Conservation (phyloP, 768 basidiomycete genomes). For the Tephrocybe sp. region DNA sequence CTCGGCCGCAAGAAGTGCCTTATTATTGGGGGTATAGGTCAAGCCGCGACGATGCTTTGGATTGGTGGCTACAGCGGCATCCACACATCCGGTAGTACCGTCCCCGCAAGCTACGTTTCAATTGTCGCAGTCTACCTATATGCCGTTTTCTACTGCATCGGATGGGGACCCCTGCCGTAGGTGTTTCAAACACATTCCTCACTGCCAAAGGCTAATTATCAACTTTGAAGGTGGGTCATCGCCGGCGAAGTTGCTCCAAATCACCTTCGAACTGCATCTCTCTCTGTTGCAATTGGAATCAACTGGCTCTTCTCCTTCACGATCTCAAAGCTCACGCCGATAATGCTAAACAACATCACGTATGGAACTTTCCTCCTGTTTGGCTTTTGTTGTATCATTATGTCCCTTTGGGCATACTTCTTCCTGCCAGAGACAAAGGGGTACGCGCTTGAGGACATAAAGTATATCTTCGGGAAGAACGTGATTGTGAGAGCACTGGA, state of each 20-base stretch:
- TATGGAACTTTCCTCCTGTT: conserved; percentile 45
- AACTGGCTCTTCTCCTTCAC: conserved; percentile 50
- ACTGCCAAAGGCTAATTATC: conserved; percentile 5
- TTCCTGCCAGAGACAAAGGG: conserved; percentile 49
- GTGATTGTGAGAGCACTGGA: conserved; percentile 34
- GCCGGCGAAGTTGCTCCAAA: conserved; percentile 46
- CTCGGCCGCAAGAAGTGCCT: conserved; percentile 50
- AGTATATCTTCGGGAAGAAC: conserved; percentile 41
- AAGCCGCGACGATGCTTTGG: conserved; percentile 49
- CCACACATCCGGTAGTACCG: conserved; percentile 28
- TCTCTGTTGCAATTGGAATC: conserved; percentile 37
- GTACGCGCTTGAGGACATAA: conserved; percentile 46
- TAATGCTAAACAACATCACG: conserved; percentile 31
- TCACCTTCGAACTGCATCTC: conserved; percentile 37
- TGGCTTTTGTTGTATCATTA: conserved; percentile 39
- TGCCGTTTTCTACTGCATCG: conserved; percentile 45
- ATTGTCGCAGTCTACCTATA: conserved; percentile 48
- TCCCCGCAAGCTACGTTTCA: conserved; percentile 42
- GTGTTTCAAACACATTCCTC: conserved; percentile 8
- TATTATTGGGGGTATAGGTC: conserved; percentile 48
- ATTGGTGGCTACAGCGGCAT: conserved; percentile 40
- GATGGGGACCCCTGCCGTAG: conserved; percentile 38
- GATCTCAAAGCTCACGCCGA: conserved; percentile 43
- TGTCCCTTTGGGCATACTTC: conserved; percentile 43
- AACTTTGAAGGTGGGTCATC: conserved; percentile 32